These are phyloP conservation scores for Crithidia mellificae DNA, from an alignment of 208 protist species.

Conservation along the genomic window DNA sequence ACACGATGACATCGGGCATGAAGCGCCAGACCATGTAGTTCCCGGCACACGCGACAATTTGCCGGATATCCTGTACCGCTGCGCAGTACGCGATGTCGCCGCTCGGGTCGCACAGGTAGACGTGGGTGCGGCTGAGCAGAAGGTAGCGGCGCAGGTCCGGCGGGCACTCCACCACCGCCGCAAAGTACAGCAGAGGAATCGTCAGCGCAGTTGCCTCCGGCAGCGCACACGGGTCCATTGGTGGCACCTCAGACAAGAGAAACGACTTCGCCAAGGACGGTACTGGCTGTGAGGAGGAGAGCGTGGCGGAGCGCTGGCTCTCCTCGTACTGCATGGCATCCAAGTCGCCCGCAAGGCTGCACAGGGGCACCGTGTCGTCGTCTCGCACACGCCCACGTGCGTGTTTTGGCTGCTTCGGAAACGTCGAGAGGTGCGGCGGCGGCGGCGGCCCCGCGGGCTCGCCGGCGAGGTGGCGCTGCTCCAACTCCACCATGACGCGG, in stretches of 20 bases:
- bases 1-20: neutral
- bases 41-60: slow-evolving; percentile 19
- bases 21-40: slow-evolving; percentile 25
- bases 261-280: neutral
- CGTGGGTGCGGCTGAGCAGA: slow-evolving; percentile 18
- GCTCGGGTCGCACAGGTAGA: slow-evolving; percentile 17
- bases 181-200: slow-evolving; percentile 13
- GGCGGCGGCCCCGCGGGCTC: neutral
- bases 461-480: neutral
- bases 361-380: slow-evolving; percentile 1
- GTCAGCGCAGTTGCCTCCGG: neutral
- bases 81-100: slow-evolving; percentile 23
- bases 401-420: neutral
- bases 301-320: too few species aligned
- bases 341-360: neutral
- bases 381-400: neutral
- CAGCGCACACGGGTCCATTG: neutral
- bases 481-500: slow-evolving; percentile 2
- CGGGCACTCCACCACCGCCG: slow-evolving; percentile 16
- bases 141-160: slow-evolving; percentile 20
- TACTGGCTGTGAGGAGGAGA: neutral
- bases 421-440: neutral
- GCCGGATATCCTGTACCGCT: slow-evolving; percentile 6
- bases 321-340: neutral
- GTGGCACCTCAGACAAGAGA: neutral